These are phyloP conservation scores for Gentiana macrophylla DNA, from an alignment of 257 asterid genomes.

Conservation along the genomic window DNA sequence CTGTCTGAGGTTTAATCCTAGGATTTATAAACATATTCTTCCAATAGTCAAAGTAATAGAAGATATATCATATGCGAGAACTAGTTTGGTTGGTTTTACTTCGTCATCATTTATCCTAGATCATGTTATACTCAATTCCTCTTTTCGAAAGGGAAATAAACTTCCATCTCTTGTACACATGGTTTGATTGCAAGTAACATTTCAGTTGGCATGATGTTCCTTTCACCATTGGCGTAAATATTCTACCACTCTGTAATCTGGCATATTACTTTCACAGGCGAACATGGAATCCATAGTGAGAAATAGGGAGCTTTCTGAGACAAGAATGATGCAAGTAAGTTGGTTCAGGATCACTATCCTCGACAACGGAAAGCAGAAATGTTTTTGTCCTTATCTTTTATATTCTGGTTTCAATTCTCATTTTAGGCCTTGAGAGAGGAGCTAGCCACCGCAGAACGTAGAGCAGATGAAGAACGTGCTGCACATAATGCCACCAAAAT, in stretches of 20 bases:
- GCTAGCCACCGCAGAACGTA: slow-evolving; percentile 79
- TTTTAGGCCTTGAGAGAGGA: slow-evolving; percentile 91
- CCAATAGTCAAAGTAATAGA: no score
- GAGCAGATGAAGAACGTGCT: slow-evolving; percentile 97
- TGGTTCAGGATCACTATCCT: background rate
- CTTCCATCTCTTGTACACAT: background rate
- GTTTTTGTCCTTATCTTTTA: slow-evolving; percentile 10
- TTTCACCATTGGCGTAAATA: background rate
- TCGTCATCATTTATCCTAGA: no score
- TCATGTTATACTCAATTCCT: no score
- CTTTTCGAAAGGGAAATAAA: no score
- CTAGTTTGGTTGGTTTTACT: no score
- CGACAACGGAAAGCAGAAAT: no score
- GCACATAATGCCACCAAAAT: slow-evolving; percentile 79
- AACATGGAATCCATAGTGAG: slow-evolving; percentile 86
- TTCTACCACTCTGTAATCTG: slow-evolving; percentile 8
- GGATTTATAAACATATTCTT: no score
- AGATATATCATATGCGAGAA: no score
- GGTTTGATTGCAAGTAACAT: background rate
- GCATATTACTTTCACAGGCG: slow-evolving; percentile 38
- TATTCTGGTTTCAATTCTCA: slow-evolving; percentile 14
- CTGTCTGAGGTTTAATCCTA: no score
- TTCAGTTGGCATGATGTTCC: background rate
- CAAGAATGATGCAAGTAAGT: slow-evolving; percentile 99
- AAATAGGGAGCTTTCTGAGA: slow-evolving; percentile 93